Evolutionary conservation across 345 rosid genomes (phyloP), one percentile per base, ranked within the genome.

Genomic region (Trapa incisa): DNA sequence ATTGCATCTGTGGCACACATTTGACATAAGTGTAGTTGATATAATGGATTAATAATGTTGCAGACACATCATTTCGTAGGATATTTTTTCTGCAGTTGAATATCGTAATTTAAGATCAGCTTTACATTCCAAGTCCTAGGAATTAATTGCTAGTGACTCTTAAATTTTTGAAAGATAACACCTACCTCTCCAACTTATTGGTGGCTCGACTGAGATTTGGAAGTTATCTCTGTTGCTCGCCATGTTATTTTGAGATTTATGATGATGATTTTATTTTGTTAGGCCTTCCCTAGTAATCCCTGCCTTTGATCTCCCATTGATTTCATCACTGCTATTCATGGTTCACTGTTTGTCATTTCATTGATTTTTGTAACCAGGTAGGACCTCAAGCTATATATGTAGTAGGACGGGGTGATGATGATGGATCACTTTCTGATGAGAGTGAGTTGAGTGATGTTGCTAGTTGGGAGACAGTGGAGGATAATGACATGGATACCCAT

Each of bases 301-400:
- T 17, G n/a, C 33, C 35, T 22, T 22, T 22, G 0, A 35, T 37
- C 47, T 50, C 39, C 3, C 50, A 36, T 52, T 35, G 12, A 1
- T 66, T 37, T 48, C 29, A 48, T 52, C 41, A 13, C 14, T 47
- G 29, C 13, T 57, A 61, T 54, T 52, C 39, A 15, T 52, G 65
- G 29, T 48, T 65, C 50, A 32, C 22, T 41, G 4, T 47, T 57
- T 9, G 53, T 66, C 58, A 47, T 64, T 64, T 64, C 42, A 22
- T 42, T 69, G 53, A 41, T 64, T 22, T 22, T 68, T 63, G 61
- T 70, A 56, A 43, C 48, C 77, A 93, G 98, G 99, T 95, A 79
- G 99, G 99, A 69, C 99, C 99, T 78, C 90, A 95, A 75, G 96
- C 94, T 79, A 83, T 95, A 76, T 91, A 83, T 74, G 99, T 91